Conservation (phyloP, 2,329 filamentous ascomycete species). For the Nigrograna mackinnonii region DNA sequence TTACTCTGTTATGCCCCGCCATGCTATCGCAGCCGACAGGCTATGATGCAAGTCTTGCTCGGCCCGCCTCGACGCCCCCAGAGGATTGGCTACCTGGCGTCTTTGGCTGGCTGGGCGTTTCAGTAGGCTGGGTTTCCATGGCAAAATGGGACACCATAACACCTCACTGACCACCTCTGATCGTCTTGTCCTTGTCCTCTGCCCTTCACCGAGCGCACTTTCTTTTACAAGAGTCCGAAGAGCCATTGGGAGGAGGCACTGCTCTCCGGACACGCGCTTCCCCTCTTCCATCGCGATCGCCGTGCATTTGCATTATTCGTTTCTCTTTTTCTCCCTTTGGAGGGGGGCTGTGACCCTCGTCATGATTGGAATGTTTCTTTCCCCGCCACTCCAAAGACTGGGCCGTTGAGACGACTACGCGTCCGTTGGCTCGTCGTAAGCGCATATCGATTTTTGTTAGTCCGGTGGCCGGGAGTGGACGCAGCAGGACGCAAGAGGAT, state of each 20-base stretch:
- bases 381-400: neutral
- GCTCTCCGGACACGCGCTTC: no score
- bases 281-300: no score
- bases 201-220: no score
- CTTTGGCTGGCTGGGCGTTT: slow-evolving; percentile 12
- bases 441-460: slow-evolving; percentile 10
- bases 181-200: no score
- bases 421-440: slow-evolving; percentile 6
- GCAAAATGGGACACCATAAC: slow-evolving; percentile 15
- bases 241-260: no score
- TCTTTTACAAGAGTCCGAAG: no score
- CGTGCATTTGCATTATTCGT: no score
- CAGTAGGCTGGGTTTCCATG: slow-evolving; percentile 28
- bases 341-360: no score
- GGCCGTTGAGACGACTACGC: slow-evolving; percentile 6
- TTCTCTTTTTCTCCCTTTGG: no score
- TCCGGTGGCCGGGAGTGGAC: slow-evolving; percentile 11
- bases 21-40: slow-evolving; percentile 1
- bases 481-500: neutral
- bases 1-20: no score
- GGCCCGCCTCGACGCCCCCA: slow-evolving; percentile 19
- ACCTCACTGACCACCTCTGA: no score
- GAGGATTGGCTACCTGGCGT: slow-evolving; percentile 18
- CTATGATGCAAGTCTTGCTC: slow-evolving; percentile 19
- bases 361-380: no score